These are phyloP conservation scores for Eucalyptus curtisii DNA, from an alignment of 345 rosid species.

Conservation along the genomic window DNA sequence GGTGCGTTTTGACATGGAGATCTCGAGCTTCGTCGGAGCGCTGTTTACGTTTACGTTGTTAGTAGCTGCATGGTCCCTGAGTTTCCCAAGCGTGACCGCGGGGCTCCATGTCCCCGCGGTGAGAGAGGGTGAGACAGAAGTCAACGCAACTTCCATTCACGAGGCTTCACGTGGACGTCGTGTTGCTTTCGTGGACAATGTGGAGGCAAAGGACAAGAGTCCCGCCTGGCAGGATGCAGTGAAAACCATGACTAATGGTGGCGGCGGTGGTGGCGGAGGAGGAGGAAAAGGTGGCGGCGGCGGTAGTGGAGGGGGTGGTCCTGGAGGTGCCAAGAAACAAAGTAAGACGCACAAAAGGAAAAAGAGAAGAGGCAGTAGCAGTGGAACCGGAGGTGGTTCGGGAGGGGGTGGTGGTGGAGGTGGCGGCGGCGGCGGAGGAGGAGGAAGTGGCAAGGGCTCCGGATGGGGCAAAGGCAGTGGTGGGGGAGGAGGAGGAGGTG, in stretches of 20 bases:
- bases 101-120: background rate
- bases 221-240: background rate
- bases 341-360: background rate
- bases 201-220: background rate
- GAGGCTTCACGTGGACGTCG: background rate
- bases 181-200: background rate
- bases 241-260: background rate
- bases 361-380: background rate
- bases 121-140: background rate
- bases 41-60: background rate
- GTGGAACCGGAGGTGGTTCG: background rate
- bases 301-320: conserved; percentile 2
- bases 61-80: background rate
- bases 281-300: background rate
- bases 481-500: background rate
- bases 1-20: background rate
- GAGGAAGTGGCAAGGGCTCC: background rate
- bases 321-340: conserved; percentile 1
- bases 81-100: background rate
- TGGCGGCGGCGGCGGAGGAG: background rate
- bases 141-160: background rate
- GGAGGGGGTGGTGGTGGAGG: background rate
- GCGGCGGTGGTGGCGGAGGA: background rate
- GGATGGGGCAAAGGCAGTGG: conserved; percentile 29
- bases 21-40: background rate